Conservation (phyloP, 75 land plant species). For the Larix kaempferi region DNA sequence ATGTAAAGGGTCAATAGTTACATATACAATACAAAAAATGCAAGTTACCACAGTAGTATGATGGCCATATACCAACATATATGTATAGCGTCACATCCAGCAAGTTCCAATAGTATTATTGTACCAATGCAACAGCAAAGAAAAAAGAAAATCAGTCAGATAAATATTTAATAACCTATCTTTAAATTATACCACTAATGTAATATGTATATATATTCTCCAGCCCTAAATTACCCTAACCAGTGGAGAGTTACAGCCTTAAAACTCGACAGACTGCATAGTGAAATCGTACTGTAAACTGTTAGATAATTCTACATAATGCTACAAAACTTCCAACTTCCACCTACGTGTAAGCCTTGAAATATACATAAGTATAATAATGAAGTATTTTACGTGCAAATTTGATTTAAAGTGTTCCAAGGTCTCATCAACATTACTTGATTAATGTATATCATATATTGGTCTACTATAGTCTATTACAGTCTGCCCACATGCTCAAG, state of each 20-base stretch:
- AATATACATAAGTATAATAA: too few relatives aligned
- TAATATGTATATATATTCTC: constrained; percentile 4
- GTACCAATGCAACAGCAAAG: constrained; percentile 9
- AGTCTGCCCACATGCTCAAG: too few relatives aligned
- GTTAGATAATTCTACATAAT: neutral
- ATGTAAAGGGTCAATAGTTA: constrained; percentile 3
- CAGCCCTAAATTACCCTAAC: neutral
- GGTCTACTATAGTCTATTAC: too few relatives aligned
- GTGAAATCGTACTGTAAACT: neutral
- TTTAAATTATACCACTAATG: neutral
- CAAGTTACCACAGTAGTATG: constrained; percentile 5
- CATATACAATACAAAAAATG: constrained; percentile 9
- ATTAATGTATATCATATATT: too few relatives aligned
- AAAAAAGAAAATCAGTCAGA: constrained; percentile 10
- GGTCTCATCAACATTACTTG: too few relatives aligned
- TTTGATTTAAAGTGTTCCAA: too few relatives aligned
- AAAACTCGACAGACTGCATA: too few relatives aligned
- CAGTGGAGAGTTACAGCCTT: neutral
- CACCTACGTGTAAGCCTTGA: neutral
- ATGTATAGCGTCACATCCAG: constrained; percentile 15
- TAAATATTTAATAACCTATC: neutral
- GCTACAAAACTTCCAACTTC: neutral
- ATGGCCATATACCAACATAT: constrained; percentile 13
- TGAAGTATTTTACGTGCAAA: too few relatives aligned
- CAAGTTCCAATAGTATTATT: constrained; percentile 10